Conservation (phyloP, 805 yeast species). For the Kregervanrija pseudodelftensis region DNA sequence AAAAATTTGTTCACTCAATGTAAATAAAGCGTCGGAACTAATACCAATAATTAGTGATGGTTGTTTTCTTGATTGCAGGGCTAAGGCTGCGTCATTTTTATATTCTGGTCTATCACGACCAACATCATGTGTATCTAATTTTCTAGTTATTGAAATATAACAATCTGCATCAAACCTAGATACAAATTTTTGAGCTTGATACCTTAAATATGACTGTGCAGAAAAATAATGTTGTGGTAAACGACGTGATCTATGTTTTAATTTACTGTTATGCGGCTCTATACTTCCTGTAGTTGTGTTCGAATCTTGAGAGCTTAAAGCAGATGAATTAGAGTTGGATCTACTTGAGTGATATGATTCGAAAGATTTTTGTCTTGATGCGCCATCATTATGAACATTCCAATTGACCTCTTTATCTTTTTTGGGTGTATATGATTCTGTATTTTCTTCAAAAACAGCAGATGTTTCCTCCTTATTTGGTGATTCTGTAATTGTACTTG, state of each 20-base stretch:
- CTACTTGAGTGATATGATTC: conserved; percentile 24
- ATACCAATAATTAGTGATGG: conserved; percentile 88
- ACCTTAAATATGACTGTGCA: conserved; percentile 90
- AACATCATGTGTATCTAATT: conserved; percentile 91
- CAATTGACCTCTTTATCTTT: conserved; percentile 58
- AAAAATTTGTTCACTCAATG: conserved; percentile 83
- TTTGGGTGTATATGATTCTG: conserved; percentile 19
- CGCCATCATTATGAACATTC: conserved; percentile 85
- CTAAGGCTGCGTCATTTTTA: conserved; percentile 36
- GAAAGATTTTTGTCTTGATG: conserved; percentile 20
- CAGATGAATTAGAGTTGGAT: conserved; percentile 24
- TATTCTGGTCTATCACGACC: conserved; percentile 59
- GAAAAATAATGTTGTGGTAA: conserved; percentile 67
- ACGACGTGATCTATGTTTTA: conserved; percentile 26
- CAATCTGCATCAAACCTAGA: conserved; percentile 93
- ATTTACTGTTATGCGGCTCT: conserved; percentile 27
- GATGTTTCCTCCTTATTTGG: conserved; percentile 14
- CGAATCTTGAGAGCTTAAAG: conserved; percentile 6
- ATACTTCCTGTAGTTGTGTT: background rate
- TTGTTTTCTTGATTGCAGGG: conserved; percentile 52
- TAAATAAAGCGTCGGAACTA: conserved; percentile 86
- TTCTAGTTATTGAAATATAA: conserved; percentile 88
- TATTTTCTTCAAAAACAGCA: conserved; percentile 12
- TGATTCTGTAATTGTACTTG: conserved; percentile 3
- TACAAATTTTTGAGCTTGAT: conserved; percentile 89